Conservation (phyloP, 2,329 filamentous ascomycete genomes). For the Fusarium begoniae region DNA sequence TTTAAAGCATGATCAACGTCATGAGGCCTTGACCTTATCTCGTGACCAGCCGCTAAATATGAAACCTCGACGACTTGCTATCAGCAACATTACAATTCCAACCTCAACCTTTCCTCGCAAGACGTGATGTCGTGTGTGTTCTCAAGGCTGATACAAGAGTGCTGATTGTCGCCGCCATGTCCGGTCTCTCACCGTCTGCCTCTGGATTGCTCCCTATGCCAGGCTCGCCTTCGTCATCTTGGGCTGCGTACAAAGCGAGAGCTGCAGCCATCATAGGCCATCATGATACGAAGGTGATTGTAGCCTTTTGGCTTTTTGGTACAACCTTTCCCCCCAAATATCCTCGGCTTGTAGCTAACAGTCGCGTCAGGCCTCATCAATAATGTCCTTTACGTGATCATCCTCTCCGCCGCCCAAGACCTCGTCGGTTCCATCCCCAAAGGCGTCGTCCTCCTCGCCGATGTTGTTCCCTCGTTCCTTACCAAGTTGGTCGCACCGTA, state of each 20-base stretch:
- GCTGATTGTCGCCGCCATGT: constrained; percentile 38
- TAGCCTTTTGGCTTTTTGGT: constrained; percentile 97
- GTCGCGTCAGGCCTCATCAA: constrained; percentile 71
- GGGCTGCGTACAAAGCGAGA: constrained; percentile 76
- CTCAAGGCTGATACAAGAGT: not conserved
- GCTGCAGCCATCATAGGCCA: constrained; percentile 70
- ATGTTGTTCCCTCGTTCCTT: constrained; percentile 88
- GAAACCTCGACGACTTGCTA: constrained; percentile 5
- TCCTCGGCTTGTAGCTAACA: not conserved
- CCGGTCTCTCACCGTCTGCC: constrained; percentile 52
- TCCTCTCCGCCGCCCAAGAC: constrained; percentile 93
- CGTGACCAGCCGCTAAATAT: constrained; percentile 23
- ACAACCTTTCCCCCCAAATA: fast-evolving
- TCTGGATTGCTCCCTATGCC: constrained; percentile 65
- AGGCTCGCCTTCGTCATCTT: constrained; percentile 70
- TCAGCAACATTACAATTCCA: constrained; percentile 6
- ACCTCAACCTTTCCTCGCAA: not conserved
- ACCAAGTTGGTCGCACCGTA: constrained; percentile 92
- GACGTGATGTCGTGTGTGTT: constrained; percentile 19
- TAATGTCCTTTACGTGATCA: constrained; percentile 97
- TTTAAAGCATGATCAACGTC: constrained; percentile 37
- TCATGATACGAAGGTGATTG: constrained; percentile 74
- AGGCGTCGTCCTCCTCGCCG: constrained; percentile 89
- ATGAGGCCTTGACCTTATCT: constrained; percentile 30
- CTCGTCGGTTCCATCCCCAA: constrained; percentile 94